A percentile compares a stretch with the other conserved stretches of the same genome.
phyloP scores from a whole-genome alignment of 208 protist species.

The Wallacemonas rigidus region DNA sequence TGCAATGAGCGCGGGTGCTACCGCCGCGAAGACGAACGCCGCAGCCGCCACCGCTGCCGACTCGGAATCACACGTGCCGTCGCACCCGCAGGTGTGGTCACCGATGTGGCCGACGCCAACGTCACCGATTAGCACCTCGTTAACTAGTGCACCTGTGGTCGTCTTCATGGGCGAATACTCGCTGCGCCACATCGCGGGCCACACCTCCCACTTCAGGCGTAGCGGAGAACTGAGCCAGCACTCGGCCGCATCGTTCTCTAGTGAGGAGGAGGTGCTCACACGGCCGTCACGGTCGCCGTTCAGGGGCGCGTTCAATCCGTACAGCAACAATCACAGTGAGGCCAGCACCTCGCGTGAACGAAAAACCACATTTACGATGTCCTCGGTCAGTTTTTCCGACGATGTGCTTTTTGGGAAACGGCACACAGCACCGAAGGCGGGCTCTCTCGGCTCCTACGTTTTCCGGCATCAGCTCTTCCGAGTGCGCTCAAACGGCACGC shows the following conservation, averaged over 20 bases:
- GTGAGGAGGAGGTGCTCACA: background rate
- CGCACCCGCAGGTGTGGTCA: background rate
- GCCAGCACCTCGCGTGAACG: background rate
- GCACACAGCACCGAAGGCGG: background rate
- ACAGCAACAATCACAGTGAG: background rate
- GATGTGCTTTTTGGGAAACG: background rate
- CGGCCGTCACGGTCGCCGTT: no score
- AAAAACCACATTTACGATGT: background rate
- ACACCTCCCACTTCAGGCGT: background rate
- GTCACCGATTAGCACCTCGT: conserved; percentile 3
- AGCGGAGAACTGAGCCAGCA: background rate
- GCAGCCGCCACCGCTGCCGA: background rate
- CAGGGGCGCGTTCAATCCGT: background rate
- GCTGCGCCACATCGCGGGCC: background rate
- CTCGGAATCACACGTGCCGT: background rate
- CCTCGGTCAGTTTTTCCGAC: background rate
- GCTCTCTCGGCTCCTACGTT: background rate
- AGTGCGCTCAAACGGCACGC: conserved; percentile 4
- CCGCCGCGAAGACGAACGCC: background rate
- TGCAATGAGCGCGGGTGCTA: background rate
- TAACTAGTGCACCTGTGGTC: background rate
- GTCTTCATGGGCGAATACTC: conserved; percentile 13
- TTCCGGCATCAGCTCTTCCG: conserved; percentile 6
- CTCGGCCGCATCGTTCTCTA: background rate
- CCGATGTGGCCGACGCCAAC: background rate